Conservation (phyloP, 2,329 filamentous ascomycete genomes). For the Boeremia exigua region DNA sequence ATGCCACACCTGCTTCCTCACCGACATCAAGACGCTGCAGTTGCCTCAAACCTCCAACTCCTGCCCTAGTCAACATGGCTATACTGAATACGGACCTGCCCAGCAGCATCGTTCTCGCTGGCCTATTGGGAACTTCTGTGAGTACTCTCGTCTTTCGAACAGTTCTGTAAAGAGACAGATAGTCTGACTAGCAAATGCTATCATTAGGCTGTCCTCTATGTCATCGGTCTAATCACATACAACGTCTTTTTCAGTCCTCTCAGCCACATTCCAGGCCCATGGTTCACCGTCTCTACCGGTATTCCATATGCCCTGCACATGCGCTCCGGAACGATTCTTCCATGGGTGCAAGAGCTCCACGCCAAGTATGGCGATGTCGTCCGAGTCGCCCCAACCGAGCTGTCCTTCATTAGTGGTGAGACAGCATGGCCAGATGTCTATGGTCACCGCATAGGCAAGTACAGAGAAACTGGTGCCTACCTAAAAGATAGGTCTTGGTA, state of each 20-base stretch:
- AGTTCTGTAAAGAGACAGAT: no score
- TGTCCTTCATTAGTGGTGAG: constrained; percentile 53
- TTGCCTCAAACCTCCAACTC: neutral
- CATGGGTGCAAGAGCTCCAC: constrained; percentile 43
- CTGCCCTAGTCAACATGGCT: neutral
- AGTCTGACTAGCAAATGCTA: neutral
- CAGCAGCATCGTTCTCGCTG: constrained; percentile 19
- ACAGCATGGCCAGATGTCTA: constrained; percentile 54
- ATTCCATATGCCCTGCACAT: constrained; percentile 41
- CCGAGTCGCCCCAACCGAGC: constrained; percentile 50
- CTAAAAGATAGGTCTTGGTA: constrained; percentile 49
- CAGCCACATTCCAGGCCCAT: constrained; percentile 52
- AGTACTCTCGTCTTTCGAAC: neutral
- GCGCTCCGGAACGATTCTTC: constrained; percentile 33
- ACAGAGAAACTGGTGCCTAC: constrained; percentile 42
- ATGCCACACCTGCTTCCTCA: neutral
- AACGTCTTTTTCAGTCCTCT: constrained; percentile 54
- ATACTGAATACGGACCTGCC: constrained; percentile 15
- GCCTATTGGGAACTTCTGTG: constrained; percentile 21
- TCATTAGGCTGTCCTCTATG: constrained; percentile 21
- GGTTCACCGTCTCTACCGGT: constrained; percentile 37
- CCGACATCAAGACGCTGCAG: neutral
- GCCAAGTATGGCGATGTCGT: constrained; percentile 52
- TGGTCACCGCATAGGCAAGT: constrained; percentile 47
- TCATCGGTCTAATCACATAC: constrained; percentile 37